Evolutionary conservation across 306 rosid species (phyloP), one percentile per base, ranked within the genome.

Genomic region (Vicia villosa): DNA sequence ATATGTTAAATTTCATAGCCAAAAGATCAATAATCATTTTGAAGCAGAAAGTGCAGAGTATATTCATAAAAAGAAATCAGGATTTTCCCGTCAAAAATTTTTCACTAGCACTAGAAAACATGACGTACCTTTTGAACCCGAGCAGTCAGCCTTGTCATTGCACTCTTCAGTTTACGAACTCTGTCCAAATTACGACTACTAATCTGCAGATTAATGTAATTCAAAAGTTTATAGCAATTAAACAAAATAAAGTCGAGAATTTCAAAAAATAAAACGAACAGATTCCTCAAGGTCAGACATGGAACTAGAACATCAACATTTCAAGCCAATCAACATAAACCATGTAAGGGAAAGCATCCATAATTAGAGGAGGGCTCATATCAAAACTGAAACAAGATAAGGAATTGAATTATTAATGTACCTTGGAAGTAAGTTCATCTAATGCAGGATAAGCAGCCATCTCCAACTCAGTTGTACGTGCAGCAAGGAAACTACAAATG

Each of bases 121-220:
- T 5, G 22, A 47, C 76, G 20, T 74, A 93, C 98, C 97, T 94
- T 94, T 83, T 94, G 98, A 56, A 94, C 98, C 71, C 98, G 81
- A 51, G 94, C 98, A 56, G 96, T 94, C 90, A 94, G 74, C 89
- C 98, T 88, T 14, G 98, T 94, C 97, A 94, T 94, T 65, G 94
- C 94, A 85, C 98, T 88, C 83, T 93, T 93, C 82, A 90, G 49
- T 80, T 90, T 93, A 79, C 97, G 97, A 74, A 93, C 98, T 76
- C 94, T 85, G 80, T 93, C 97, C 94, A 93, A 84, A 84, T 93
- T 93, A 77, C 98, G 96, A 77, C 96, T 90, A 68, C 96, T 85
- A 80, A 93, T 88, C 98, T 93, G 86, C 76, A 73, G 63, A 73
- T 34, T 13, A 41, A 32, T 68, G 64, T 55, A 70, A 42, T 62